Conservation (phyloP, 805 yeast species). For the Priceomyces carsonii region DNA sequence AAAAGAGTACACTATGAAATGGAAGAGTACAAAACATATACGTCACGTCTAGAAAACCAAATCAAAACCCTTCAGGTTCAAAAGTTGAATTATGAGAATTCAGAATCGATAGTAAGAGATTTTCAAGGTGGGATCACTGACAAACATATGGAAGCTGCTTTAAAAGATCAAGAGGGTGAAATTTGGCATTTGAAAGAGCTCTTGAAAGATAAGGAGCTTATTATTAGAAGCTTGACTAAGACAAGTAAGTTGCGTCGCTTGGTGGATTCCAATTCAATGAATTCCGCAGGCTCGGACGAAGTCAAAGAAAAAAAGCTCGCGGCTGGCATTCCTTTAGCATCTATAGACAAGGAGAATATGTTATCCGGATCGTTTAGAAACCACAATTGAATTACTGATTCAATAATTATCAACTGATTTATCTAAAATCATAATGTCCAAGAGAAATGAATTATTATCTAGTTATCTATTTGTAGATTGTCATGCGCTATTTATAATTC, state of each 20-base stretch:
- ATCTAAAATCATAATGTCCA: too few relatives aligned
- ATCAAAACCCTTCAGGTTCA: conserved; percentile 29
- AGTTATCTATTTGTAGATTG: too few relatives aligned
- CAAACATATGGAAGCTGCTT: conserved; percentile 28
- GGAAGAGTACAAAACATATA: conserved; percentile 62
- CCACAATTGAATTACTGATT: too few relatives aligned
- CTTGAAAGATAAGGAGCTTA: conserved; percentile 71
- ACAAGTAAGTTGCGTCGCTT: conserved; percentile 58
- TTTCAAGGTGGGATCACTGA: conserved; percentile 1
- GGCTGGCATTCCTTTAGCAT: not conserved
- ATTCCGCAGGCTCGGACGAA: conserved; percentile 3
- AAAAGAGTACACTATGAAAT: conserved; percentile 50
- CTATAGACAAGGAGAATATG: too few relatives aligned
- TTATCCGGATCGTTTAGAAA: too few relatives aligned
- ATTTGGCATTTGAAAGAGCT: conserved; percentile 62
- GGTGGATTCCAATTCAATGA: conserved; percentile 34
- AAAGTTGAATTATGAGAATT: not conserved
- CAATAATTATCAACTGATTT: too few relatives aligned
- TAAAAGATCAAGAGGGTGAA: conserved; percentile 68
- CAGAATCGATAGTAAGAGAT: not conserved
- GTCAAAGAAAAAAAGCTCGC: conserved; percentile 1
- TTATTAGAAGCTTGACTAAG: conserved; percentile 71
- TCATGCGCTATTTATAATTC: too few relatives aligned
- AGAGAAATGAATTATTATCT: too few relatives aligned
- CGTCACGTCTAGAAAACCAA: conserved; percentile 58